A percentile compares a stretch with the other conserved stretches of the same genome.
Evolutionary conservation across 1,284 basidiomycete genomes (phyloP).

Genomic region (Caloboletus inedulis): DNA sequence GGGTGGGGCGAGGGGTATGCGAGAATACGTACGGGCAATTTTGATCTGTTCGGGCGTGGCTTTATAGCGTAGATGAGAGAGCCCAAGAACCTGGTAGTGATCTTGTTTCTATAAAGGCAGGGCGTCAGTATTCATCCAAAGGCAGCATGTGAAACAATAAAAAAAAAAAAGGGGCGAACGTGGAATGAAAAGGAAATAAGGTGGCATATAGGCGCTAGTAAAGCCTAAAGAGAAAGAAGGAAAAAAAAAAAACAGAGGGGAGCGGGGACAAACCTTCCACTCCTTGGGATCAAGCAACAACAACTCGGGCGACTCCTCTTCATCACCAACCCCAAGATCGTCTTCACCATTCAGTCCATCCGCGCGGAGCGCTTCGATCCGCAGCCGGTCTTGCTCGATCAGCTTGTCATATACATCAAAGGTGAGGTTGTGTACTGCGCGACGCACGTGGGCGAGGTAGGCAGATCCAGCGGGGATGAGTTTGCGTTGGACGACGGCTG

Average conservation of each 20-base stretch:
- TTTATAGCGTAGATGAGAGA: slow-evolving; percentile 86
- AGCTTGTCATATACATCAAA: slow-evolving; percentile 79
- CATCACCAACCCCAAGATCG: slow-evolving; percentile 91
- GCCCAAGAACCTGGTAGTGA: slow-evolving; percentile 94
- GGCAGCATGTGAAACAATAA: neutral
- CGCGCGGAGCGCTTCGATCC: slow-evolving; percentile 52
- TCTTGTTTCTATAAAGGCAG: slow-evolving; percentile 79
- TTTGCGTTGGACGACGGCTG: slow-evolving; percentile 31
- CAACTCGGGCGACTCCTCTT: slow-evolving; percentile 76
- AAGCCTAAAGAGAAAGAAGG: no score
- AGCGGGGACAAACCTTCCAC: slow-evolving; percentile 79
- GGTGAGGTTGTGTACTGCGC: slow-evolving; percentile 70
- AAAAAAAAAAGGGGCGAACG: neutral
- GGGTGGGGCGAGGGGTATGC: slow-evolving; percentile 7
- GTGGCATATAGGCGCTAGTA: neutral
- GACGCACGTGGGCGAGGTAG: slow-evolving; percentile 77
- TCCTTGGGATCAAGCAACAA: slow-evolving; percentile 89
- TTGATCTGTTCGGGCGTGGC: slow-evolving; percentile 94
- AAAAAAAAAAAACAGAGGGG: neutral
- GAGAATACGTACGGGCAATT: slow-evolving; percentile 76
- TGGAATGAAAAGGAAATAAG: neutral
- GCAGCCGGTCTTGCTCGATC: slow-evolving; percentile 52
- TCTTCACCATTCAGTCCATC: slow-evolving; percentile 66
- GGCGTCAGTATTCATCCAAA: slow-evolving; percentile 7
- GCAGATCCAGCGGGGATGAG: slow-evolving; percentile 83